Conservation (phyloP, 208 protist species). For the Wallacemonas rigidus region DNA sequence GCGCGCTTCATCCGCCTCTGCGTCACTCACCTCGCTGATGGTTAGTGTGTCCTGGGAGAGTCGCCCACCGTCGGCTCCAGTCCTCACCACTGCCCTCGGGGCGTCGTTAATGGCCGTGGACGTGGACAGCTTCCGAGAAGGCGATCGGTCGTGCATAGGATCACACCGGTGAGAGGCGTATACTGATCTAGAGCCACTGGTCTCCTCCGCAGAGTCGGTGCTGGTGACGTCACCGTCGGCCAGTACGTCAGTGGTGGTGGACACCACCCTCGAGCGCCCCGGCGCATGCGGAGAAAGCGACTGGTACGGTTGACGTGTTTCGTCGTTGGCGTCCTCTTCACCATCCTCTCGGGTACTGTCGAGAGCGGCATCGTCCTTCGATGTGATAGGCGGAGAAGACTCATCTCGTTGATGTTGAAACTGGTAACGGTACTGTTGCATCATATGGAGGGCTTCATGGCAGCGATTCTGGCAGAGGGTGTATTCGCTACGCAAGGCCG, state of each 20-base stretch:
- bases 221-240: background rate
- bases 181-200: background rate
- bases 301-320: no score
- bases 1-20: constrained; percentile 6
- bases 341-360: no score
- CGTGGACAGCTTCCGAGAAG: background rate
- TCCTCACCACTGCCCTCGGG: background rate
- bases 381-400: no score
- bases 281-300: no score
- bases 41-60: constrained; percentile 2
- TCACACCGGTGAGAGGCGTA: background rate
- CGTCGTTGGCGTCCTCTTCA: no score
- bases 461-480: constrained; percentile 41
- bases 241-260: background rate
- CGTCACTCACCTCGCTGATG: constrained; percentile 7
- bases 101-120: background rate
- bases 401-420: no score
- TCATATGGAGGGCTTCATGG: constrained; percentile 43
- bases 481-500: constrained; percentile 26
- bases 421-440: constrained; percentile 29
- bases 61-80: background rate
- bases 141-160: background rate
- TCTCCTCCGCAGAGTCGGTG: background rate
- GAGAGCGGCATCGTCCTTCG: no score
- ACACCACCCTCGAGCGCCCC: background rate